Conservation (phyloP, 352 stramenopile genomes). For the Globisporangium yorkense region DNA sequence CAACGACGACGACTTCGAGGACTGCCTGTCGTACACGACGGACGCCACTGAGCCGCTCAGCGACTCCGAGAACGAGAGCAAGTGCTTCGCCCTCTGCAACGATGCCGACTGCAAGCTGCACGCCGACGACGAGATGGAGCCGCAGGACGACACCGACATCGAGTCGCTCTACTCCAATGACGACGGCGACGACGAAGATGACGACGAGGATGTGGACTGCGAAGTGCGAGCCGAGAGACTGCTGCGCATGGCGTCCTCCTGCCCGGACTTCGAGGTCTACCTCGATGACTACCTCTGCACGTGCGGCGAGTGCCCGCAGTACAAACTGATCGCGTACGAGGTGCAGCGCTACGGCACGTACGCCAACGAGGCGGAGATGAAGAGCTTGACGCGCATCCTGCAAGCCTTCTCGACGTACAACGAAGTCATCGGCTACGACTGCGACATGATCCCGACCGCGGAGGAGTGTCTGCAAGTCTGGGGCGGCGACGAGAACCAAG, state of each 20-base stretch:
- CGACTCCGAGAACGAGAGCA: conserved; percentile 21
- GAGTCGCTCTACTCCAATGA: conserved; percentile 6
- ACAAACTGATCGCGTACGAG: conserved; percentile 42
- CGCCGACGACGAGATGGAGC: not conserved
- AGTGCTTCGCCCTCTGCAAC: conserved; percentile 8
- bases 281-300: conserved; percentile 60
- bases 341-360: conserved; percentile 28
- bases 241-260: conserved; percentile 11
- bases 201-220: conserved; percentile 23
- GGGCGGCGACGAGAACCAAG: conserved; percentile 52
- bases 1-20: conserved; percentile 16
- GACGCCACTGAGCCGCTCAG: conserved; percentile 45
- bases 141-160: not conserved
- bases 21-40: conserved; percentile 39
- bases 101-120: conserved; percentile 1
- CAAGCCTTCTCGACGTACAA: conserved; percentile 75
- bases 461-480: conserved; percentile 53
- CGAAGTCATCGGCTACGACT: conserved; percentile 47
- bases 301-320: conserved; percentile 58
- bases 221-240: conserved; percentile 28
- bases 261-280: conserved; percentile 27
- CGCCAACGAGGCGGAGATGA: conserved; percentile 19
- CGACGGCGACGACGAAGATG: conserved; percentile 19
- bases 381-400: conserved; percentile 42
- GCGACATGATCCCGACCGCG: conserved; percentile 44